phyloP scores from a whole-genome alignment of 495 filamentous ascomycete genomes.

The Clohesyomyces aquaticus region DNA sequence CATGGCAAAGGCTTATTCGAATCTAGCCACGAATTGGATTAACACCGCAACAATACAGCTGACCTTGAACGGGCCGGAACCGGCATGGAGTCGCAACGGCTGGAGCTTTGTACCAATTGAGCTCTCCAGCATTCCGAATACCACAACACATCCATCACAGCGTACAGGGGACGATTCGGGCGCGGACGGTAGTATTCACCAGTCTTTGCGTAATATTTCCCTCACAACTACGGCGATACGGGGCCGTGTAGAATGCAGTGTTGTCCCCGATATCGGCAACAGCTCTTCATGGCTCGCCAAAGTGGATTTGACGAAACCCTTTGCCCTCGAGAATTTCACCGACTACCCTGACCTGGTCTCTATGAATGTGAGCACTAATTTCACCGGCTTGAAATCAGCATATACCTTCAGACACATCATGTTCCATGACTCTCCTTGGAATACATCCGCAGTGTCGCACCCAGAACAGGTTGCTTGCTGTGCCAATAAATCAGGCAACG shows the following conservation, averaged over 20 bases:
- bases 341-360: too few relatives aligned
- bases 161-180: background rate
- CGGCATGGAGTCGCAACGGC: background rate
- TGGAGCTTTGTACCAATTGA: background rate
- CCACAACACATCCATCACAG: background rate
- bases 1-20: background rate
- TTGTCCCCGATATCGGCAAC: background rate
- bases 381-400: background rate
- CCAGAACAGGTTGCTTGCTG: background rate
- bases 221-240: slow-evolving; percentile 6
- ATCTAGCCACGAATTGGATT: slow-evolving; percentile 3
- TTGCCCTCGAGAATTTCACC: too few relatives aligned
- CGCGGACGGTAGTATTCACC: background rate
- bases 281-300: slow-evolving; percentile 5
- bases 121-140: background rate
- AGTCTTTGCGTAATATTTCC: background rate
- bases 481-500: background rate
- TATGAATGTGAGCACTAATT: background rate
- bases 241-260: background rate
- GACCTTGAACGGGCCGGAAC: background rate
- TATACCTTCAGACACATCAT: background rate
- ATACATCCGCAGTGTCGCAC: background rate
- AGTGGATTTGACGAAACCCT: background rate
- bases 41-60: background rate
- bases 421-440: background rate